Percentiles rank a stretch among this genome's conserved stretches.
Conservation (phyloP, 2,329 filamentous ascomycete species). For the Fusarium oligoseptatum region DNA sequence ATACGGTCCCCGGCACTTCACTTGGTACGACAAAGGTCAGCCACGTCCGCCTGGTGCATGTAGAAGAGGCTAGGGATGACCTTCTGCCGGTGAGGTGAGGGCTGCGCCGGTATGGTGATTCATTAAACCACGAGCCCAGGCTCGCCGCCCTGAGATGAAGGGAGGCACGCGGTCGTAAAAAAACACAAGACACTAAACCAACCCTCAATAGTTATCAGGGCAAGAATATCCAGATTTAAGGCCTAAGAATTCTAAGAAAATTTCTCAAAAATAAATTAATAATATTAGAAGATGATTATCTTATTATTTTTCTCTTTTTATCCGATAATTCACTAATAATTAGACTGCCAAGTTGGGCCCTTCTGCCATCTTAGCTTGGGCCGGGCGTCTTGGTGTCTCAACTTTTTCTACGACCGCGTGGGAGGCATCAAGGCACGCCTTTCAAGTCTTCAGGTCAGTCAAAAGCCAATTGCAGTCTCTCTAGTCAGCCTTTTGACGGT, state of each 20-base stretch:
- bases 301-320: no score
- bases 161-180: slow-evolving; percentile 13
- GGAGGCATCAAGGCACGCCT: slow-evolving; percentile 22
- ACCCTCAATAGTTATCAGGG: no score
- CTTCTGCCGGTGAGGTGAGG: neutral
- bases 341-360: no score
- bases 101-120: slow-evolving; percentile 38
- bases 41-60: slow-evolving; percentile 15
- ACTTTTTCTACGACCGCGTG: no score
- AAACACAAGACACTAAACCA: no score
- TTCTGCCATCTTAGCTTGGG: no score
- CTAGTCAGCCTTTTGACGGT: slow-evolving; percentile 1
- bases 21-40: slow-evolving; percentile 5
- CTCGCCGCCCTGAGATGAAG: slow-evolving; percentile 26
- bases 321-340: no score
- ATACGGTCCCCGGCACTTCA: slow-evolving; percentile 9
- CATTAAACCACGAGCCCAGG: slow-evolving; percentile 32
- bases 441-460: slow-evolving; percentile 21
- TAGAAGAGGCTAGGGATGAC: slow-evolving; percentile 10
- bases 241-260: no score
- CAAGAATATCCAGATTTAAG: no score
- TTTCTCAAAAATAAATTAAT: no score
- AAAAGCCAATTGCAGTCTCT: slow-evolving; percentile 21
- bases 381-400: no score
- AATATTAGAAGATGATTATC: no score